A percentile compares a stretch with the other conserved stretches of the same genome.
These are phyloP conservation scores for Teratosphaeria epicoccoides DNA, from an alignment of 2,329 filamentous ascomycete species.

Conservation along the genomic window DNA sequence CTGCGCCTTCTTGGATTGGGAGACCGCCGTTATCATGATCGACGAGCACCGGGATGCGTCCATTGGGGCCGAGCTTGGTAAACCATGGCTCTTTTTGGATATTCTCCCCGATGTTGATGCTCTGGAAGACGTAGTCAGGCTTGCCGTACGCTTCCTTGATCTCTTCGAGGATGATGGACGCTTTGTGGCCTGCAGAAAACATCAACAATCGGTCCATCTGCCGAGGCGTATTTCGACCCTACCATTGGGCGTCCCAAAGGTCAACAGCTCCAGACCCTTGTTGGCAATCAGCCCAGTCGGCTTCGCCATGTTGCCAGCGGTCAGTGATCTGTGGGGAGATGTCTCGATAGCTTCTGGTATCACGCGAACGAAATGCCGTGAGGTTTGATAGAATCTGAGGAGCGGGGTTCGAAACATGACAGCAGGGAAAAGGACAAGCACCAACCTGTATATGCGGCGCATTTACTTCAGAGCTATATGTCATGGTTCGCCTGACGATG, in stretches of 20 bases:
- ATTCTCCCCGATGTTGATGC: slow-evolving; percentile 50
- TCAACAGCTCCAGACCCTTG: slow-evolving; percentile 55
- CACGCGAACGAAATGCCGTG: slow-evolving; percentile 13
- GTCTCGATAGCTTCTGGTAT: slow-evolving; percentile 8
- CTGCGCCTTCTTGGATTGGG: slow-evolving; percentile 37
- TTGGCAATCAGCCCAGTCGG: slow-evolving; percentile 50
- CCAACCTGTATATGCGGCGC: slow-evolving; percentile 4
- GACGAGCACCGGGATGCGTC: slow-evolving; percentile 54
- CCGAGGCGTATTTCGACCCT: background rate
- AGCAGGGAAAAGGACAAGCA: slow-evolving; percentile 8
- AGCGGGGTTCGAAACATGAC: slow-evolving; percentile 20
- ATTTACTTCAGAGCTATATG: background rate
- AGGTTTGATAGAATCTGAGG: slow-evolving; percentile 17
- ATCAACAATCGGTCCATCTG: background rate
- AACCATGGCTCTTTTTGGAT: slow-evolving; percentile 60
- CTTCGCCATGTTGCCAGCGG: slow-evolving; percentile 20
- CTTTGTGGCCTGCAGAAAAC: slow-evolving; percentile 34
- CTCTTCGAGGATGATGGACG: slow-evolving; percentile 53
- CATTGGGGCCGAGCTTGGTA: slow-evolving; percentile 52
- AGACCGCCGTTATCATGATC: slow-evolving; percentile 54
- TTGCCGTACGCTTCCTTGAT: slow-evolving; percentile 54
- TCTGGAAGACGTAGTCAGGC: slow-evolving; percentile 46
- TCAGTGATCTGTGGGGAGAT: slow-evolving; percentile 1
- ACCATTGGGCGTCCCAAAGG: slow-evolving; percentile 40
- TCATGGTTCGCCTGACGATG: background rate